Conservation (phyloP, 768 basidiomycete genomes). For the Galerina marginata region DNA sequence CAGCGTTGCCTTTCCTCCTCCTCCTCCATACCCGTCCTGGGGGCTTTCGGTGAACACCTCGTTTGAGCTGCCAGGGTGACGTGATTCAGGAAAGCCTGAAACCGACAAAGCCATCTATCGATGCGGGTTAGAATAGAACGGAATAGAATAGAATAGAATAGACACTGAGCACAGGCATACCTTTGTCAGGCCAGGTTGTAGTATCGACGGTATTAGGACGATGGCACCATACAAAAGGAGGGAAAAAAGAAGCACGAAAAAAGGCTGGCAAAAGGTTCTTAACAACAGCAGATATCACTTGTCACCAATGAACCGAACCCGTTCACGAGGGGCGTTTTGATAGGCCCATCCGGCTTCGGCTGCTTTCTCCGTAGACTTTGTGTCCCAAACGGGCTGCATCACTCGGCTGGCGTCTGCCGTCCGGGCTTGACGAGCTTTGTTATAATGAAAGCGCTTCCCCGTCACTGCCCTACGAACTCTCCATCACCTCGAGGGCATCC, state of each 20-base stretch:
- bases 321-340: conserved; percentile 14
- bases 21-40: conserved; percentile 11
- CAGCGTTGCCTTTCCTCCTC: conserved; percentile 8
- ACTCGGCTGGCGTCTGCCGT: too few relatives aligned
- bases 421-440: too few relatives aligned
- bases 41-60: conserved; percentile 19
- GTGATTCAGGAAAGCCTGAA: conserved; percentile 41
- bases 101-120: conserved; percentile 40
- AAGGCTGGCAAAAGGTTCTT: conserved; percentile 11
- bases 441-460: too few relatives aligned
- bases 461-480: too few relatives aligned
- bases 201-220: too few relatives aligned
- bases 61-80: conserved; percentile 23
- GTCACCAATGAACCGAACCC: not conserved
- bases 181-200: not conserved
- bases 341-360: conserved; percentile 8
- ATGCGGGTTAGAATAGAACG: not conserved
- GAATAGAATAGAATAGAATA: not conserved
- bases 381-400: not conserved
- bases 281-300: conserved; percentile 11
- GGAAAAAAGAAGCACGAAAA: conserved; percentile 14
- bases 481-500: too few relatives aligned
- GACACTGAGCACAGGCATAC: not conserved
- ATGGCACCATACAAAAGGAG: not conserved
- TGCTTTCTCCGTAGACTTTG: conserved; percentile 1